phyloP scores from a whole-genome alignment of 1,284 basidiomycete species.

The Sparassis latifolia region DNA sequence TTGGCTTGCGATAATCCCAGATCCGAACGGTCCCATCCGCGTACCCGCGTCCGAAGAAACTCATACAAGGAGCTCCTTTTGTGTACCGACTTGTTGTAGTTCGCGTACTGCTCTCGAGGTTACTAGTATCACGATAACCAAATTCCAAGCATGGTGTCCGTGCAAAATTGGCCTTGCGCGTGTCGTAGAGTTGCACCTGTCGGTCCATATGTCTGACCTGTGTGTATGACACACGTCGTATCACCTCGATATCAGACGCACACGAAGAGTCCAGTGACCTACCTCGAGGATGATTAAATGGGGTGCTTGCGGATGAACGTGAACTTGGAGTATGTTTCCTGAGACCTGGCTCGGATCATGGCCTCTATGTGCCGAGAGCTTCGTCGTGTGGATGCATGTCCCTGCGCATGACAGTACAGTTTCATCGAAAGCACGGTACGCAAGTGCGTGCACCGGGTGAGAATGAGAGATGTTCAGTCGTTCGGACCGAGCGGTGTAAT shows the following conservation, averaged over 20 bases:
- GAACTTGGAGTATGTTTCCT: constrained; percentile 35
- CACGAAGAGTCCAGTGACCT: constrained; percentile 15
- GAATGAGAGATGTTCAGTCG: constrained; percentile 24
- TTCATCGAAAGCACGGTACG: constrained; percentile 26
- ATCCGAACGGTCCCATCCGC: constrained; percentile 33
- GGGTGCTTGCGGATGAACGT: constrained; percentile 36
- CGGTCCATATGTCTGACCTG: constrained; percentile 43
- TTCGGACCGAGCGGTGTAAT: constrained; percentile 15
- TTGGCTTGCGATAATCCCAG: constrained; percentile 45
- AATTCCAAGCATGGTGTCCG: constrained; percentile 37
- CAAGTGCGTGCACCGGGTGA: constrained; percentile 29
- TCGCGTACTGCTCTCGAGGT: constrained; percentile 4
- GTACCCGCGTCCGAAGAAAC: constrained; percentile 40
- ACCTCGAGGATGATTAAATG: constrained; percentile 43
- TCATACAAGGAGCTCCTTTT: constrained; percentile 25
- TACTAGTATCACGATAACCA: constrained; percentile 29
- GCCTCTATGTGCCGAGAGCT: constrained; percentile 24
- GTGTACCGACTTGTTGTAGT: constrained; percentile 15
- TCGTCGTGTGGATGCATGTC: constrained; percentile 27
- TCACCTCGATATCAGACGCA: background rate
- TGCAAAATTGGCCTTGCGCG: constrained; percentile 31
- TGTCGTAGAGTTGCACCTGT: constrained; percentile 44
- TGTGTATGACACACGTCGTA: constrained; percentile 1
- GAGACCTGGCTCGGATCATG: constrained; percentile 28
- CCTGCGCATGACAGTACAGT: constrained; percentile 29